Base-by-base conservation (phyloP, 148 eudicot genomes). In the Rhododendron mucronatum region DNA sequence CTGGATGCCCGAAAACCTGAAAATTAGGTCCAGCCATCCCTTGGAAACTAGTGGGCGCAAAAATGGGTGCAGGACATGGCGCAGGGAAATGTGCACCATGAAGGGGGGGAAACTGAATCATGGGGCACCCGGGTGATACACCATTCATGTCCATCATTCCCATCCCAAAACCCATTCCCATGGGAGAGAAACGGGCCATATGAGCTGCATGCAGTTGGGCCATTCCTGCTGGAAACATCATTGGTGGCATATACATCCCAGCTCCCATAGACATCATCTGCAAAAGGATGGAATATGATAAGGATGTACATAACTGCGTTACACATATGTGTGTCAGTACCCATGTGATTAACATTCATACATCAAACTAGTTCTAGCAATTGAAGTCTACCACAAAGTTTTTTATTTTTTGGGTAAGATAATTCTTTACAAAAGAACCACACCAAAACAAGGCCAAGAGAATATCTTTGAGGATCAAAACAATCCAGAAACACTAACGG, bases 211-310 rank as follows among this genome's bases (percentile, higher is more conserved):
- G 98, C 82, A 94, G 61, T 74, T 92, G 94, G 84, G 92, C 96
- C 94, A 94, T 87, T 89, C 96, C 96, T 11, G 93, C 59, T 1
- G 98, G 94, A 73, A 93, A 86, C 96, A 95, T 93, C 99, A 97
- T 94, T 74, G 92, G 96, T 30, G 94, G 98, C 95, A 95, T 94
- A 84, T 93, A 97, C 83, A 97, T 13, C 80, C 99, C 99, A 80
- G 94, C 89, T 80, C 98, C 99, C 98, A 95, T 94, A 20, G 98
- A 93, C 93, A 95, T 92, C 33, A 97, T 92, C 99, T 95, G 98
- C 88, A 81, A 12, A 80, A 85, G 59, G 63, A 47, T 81, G 5
- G 23, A 12, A 61, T 30, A 28, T 48, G 18, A 13, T 28, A 37
- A 26, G 53, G 41, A 45, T 14, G 8, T 71, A 59, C 7, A 4